phyloP scores from a whole-genome alignment of 2,329 filamentous ascomycete genomes.

The Talaromyces sp. region DNA sequence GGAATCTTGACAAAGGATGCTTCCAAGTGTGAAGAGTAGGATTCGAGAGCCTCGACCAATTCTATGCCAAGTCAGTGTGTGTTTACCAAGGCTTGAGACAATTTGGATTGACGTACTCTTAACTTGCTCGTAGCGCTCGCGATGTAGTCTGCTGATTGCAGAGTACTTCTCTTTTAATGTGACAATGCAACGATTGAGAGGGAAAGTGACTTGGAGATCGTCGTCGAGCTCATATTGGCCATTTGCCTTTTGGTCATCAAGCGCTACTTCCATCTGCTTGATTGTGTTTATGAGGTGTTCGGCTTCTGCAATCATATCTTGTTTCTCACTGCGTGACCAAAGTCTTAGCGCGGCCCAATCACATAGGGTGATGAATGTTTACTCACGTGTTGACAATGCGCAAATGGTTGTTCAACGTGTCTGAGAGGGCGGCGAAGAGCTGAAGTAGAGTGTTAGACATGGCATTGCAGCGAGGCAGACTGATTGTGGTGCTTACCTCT shows the following conservation, averaged over 20 bases:
- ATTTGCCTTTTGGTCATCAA: conserved; percentile 71
- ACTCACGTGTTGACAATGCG: conserved; percentile 70
- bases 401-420: conserved; percentile 87
- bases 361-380: not conserved
- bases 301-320: conserved; percentile 84
- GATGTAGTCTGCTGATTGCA: conserved; percentile 76
- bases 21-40: conserved; percentile 94
- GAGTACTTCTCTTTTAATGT: conserved; percentile 80
- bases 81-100: not conserved
- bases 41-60: conserved; percentile 88
- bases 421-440: conserved; percentile 89
- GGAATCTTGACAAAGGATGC: conserved; percentile 80
- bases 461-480: not conserved
- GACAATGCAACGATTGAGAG: conserved; percentile 76
- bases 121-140: conserved; percentile 91
- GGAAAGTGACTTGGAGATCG: conserved; percentile 75
- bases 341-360: not conserved
- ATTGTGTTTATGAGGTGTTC: conserved; percentile 81
- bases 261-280: conserved; percentile 86
- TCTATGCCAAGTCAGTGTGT: conserved; percentile 55
- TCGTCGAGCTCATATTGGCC: conserved; percentile 64
- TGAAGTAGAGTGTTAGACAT: conserved; percentile 39
- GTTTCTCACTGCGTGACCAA: conserved; percentile 66
- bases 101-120: conserved; percentile 65
- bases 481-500: conserved; percentile 64